These are phyloP conservation scores for Pulveroboletus frians DNA, from an alignment of 768 basidiomycete genomes.

Conservation along the genomic window DNA sequence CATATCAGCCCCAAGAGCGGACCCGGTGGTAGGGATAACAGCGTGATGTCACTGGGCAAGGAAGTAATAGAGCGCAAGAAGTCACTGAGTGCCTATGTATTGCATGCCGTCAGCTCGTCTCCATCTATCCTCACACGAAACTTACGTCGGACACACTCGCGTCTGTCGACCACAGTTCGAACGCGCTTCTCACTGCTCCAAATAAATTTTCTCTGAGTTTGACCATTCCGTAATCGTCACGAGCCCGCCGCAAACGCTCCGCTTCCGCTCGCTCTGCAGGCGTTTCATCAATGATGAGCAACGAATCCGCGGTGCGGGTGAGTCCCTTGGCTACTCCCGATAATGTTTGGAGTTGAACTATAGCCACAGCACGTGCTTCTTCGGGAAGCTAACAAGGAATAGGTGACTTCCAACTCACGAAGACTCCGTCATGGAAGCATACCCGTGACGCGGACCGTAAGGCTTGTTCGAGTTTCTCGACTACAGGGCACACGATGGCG, in stretches of 20 bases:
- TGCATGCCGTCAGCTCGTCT: not conserved
- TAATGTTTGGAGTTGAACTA: slow-evolving; percentile 74
- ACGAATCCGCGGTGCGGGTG: slow-evolving; percentile 67
- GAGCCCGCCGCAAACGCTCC: slow-evolving; percentile 51
- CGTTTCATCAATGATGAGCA: slow-evolving; percentile 55
- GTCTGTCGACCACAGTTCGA: slow-evolving; percentile 78
- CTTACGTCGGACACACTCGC: slow-evolving; percentile 71
- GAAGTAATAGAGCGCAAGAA: slow-evolving; percentile 83
- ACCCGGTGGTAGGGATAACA: slow-evolving; percentile 75
- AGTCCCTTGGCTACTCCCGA: slow-evolving; percentile 85
- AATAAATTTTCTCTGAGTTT: slow-evolving; percentile 66
- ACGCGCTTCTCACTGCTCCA: slow-evolving; percentile 49
- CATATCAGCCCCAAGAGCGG: slow-evolving; percentile 81
- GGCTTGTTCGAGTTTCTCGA: slow-evolving; percentile 61
- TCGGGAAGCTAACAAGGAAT: slow-evolving; percentile 52
- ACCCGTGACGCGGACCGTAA: slow-evolving; percentile 54
- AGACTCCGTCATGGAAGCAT: slow-evolving; percentile 12
- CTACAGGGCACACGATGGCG: slow-evolving; percentile 73
- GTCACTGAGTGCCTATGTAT: slow-evolving; percentile 65
- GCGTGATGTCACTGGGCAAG: slow-evolving; percentile 67
- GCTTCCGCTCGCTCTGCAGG: slow-evolving; percentile 47
- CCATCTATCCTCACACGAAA: slow-evolving; percentile 10
- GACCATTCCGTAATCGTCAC: slow-evolving; percentile 59
- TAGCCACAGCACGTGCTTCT: slow-evolving; percentile 59
- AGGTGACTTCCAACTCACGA: not conserved